Evolutionary conservation across 2,329 filamentous ascomycete genomes (phyloP).

Genomic region (Penicillium occitanis): DNA sequence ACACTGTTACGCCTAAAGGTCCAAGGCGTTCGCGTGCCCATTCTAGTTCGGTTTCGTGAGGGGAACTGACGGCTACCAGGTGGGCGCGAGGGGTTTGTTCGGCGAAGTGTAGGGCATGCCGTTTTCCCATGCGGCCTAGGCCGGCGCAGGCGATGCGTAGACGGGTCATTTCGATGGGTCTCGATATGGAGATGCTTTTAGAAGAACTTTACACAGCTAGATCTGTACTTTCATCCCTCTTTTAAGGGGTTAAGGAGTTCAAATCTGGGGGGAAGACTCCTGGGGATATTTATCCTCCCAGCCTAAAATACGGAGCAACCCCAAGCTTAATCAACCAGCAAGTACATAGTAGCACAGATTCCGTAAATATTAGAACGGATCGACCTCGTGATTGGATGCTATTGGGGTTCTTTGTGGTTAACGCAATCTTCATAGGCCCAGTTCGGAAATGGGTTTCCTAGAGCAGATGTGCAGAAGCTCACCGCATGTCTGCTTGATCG

Average conservation of each 20-base stretch:
- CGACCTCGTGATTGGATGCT: background rate
- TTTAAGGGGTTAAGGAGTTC: no score
- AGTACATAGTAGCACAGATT: background rate
- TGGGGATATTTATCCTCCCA: background rate
- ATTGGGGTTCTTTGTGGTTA: background rate
- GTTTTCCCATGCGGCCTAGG: slow-evolving; percentile 53
- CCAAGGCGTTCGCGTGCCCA: background rate
- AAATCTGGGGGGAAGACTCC: no score
- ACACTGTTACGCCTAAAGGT: background rate
- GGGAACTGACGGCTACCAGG: background rate
- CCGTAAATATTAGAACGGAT: background rate
- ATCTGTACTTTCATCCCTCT: no score
- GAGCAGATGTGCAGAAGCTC: background rate
- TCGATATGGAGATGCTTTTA: background rate
- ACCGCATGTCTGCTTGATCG: background rate
- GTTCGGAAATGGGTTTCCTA: slow-evolving; percentile 6
- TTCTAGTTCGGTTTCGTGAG: background rate
- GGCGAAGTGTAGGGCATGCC: slow-evolving; percentile 52
- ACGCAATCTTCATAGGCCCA: background rate
- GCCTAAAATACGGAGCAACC: background rate
- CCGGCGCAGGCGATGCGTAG: slow-evolving; percentile 51
- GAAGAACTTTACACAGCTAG: no score
- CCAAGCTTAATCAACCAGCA: background rate
- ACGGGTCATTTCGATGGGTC: slow-evolving; percentile 14
- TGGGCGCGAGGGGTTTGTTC: slow-evolving; percentile 50